phyloP scores from a whole-genome alignment of 192 early-diverging fungal species.

The Podila epicladia region DNA sequence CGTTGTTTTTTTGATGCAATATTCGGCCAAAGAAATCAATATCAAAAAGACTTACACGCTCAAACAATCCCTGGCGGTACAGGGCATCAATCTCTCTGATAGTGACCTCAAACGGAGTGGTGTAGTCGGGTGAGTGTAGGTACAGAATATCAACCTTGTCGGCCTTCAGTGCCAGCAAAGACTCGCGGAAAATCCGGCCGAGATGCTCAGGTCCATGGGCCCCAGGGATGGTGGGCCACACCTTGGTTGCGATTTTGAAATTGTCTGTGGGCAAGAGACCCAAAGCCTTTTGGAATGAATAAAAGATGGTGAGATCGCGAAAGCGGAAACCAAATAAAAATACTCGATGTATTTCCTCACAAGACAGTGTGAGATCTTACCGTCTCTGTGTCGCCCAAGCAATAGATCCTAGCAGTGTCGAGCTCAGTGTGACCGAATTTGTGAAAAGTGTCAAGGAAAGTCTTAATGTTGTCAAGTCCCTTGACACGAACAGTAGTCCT shows the following conservation, averaged over 20 bases:
- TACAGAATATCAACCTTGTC: constrained; percentile 71
- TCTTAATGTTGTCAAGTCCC: constrained; percentile 20
- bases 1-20: constrained; percentile 11
- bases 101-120: constrained; percentile 63
- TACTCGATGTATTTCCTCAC: background rate
- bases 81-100: constrained; percentile 65
- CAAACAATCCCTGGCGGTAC: constrained; percentile 65
- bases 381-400: constrained; percentile 59
- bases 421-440: constrained; percentile 24
- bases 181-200: constrained; percentile 32
- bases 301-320: background rate
- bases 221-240: constrained; percentile 55
- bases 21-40: no score
- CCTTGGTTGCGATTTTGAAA: constrained; percentile 66
- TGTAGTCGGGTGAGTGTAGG: constrained; percentile 69
- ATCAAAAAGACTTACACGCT: constrained; percentile 37
- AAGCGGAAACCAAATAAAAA: background rate
- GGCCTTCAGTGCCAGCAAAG: constrained; percentile 59
- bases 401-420: constrained; percentile 57
- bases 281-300: constrained; percentile 3
- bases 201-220: constrained; percentile 55
- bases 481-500: constrained; percentile 16
- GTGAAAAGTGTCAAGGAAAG: constrained; percentile 25
- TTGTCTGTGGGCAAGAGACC: constrained; percentile 17
- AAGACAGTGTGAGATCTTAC: background rate